Base-by-base conservation (phyloP, 164 flowering plant species). In the Stephania japonica region DNA sequence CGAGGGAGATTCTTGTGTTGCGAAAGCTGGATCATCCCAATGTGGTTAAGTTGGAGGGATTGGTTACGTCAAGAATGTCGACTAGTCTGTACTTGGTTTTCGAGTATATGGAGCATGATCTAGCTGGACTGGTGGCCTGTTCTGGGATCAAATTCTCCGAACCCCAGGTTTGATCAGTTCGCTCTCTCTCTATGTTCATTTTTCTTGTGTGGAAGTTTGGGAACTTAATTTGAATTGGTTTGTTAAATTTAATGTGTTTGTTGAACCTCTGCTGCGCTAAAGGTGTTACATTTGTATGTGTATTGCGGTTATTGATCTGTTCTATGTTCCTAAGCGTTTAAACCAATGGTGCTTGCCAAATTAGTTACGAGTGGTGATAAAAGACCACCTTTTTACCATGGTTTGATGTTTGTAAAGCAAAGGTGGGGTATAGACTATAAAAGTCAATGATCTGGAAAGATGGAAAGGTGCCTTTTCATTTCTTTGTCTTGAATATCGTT, bases 81-180 rank as follows among this genome's bases (percentile, higher is more conserved):
- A 86, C 85, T 75, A 92, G 98, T 83, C 87, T 94, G 10, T 91
- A 94, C 77, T 79, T 94, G 75, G 89, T 91, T 26, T 92, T 94
- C 32, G 93, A 94, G 75, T 94, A 94, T 72, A 92, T 91, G 98
- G 98, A 94, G 62, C 98, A 94, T 71, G 98, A 94, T 83, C 89
- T 94, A 19, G 85, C 98, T 0, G 98, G 98, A 21, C 91, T 94
- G 27, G 87, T 91, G 7, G 93, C 97, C 62, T 73, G 80, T 72
- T 89, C 87, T 32, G 86, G 83, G 11, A 79, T 84, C 86, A 87
- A 91, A 80, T 94, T 94, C 79, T 82, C 88, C 10, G 91, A 86
- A 75, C 83, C 97, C 9, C 98, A 94, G 98, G 98, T 93, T n/a
- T 19, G 25, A 75, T 21, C 21, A n/a, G 3, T 2, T 4, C 24